Conservation (phyloP, 2,329 filamentous ascomycete species). For the Diplodia intermedia region DNA sequence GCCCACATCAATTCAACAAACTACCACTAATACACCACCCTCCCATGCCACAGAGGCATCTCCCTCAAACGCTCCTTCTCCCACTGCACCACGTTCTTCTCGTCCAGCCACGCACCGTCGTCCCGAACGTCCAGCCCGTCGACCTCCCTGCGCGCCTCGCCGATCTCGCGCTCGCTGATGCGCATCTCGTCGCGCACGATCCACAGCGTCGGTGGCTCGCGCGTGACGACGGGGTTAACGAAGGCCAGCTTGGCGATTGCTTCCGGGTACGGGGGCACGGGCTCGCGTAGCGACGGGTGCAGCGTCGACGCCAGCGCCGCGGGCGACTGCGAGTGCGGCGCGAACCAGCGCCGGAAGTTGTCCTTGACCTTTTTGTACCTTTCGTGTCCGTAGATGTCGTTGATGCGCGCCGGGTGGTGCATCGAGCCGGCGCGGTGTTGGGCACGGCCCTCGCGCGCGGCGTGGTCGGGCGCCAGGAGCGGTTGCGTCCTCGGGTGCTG, state of each 20-base stretch:
- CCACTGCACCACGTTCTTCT: constrained; percentile 55
- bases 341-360: constrained; percentile 27
- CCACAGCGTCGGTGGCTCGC: constrained; percentile 54
- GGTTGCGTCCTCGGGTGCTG: constrained; percentile 17
- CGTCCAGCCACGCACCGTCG: constrained; percentile 54
- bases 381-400: constrained; percentile 23
- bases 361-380: constrained; percentile 1
- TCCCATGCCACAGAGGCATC: constrained; percentile 53
- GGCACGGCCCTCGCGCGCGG: background rate
- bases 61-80: constrained; percentile 51
- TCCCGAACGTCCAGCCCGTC: constrained; percentile 52
- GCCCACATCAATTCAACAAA: background rate
- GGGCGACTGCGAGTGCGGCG: constrained; percentile 28
- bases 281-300: constrained; percentile 26
- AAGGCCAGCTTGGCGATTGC: constrained; percentile 52
- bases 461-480: constrained; percentile 25
- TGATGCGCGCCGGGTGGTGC: constrained; percentile 20
- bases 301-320: constrained; percentile 23
- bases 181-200: constrained; percentile 54
- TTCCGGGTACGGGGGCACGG: constrained; percentile 35
- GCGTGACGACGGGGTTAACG: constrained; percentile 53
- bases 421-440: constrained; percentile 4
- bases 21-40: constrained; percentile 47
- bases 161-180: constrained; percentile 52
- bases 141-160: constrained; percentile 49